Evolutionary conservation across 2,329 filamentous ascomycete species (phyloP), one percentile per base, ranked within the genome.

Genomic region (Talaromyces sp.): DNA sequence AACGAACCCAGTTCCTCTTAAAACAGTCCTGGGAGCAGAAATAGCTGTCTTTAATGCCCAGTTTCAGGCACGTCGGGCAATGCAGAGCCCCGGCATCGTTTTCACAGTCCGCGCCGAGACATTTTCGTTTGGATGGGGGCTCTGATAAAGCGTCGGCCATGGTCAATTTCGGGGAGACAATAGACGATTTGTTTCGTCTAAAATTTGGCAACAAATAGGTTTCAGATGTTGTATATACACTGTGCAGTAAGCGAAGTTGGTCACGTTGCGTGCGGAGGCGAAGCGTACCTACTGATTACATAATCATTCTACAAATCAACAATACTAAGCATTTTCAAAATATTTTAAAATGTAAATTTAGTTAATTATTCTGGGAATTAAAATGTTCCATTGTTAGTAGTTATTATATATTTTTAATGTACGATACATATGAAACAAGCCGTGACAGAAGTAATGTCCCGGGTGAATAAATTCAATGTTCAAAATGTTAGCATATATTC

Each of bases 1-100:
- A 66, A 70, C 84, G 66, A 83, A 96, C 93, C 93, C 93, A 97
- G 80, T 90, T 96, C 76, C 85, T 88, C 82, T 96, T 96, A 79
- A 97, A 97, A 79, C 93, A 97, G 67, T 96, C 93, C 76, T 97
- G 93, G 14, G 90, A 89, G 80, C 93, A 97, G 78, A 96, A 97
- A 32, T 61, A 69, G 29, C 67, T 67, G 32, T 56, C 62, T 57
- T 91, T 89, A 75, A 92, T 87, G 38, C 87, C 89, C 21, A 92
- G 78, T 77, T 96, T 96, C 71, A 96, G 82, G 75, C 93, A 97
- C 26, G 89, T 96, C 59, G 93, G 93, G 75, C 93, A 97, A 75
- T 96, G 91, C 52, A 97, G 80, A 54, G 87, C 80, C 62, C 89
- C 86, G 58, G 91, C 91, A 64, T 92, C 89, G 64, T 96, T 95